Base-by-base conservation (phyloP, 257 asterid species). In the Fraxinus quadrangulata region DNA sequence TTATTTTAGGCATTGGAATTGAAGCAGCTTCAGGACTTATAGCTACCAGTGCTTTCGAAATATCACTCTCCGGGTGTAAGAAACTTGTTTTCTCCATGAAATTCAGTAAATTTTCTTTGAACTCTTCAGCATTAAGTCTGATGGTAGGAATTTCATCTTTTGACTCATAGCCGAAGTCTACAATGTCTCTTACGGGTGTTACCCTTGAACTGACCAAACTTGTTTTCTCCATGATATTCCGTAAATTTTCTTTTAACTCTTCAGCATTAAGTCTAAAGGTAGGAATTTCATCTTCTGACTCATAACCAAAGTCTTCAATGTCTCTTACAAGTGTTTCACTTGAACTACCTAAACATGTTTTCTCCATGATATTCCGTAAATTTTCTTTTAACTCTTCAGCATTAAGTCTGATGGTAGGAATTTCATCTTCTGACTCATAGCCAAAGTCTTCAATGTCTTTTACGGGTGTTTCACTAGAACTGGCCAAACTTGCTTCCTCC, bases 361-460 rank as follows among this genome's bases (percentile, higher is more conserved):
- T 65, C 78, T 66, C 59, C 26, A 78, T 19, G 1, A 24, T 28
- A 66, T 75, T 67, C 40, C n/a, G 45, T 34, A 75, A 4, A 79
- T 71, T 79, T 71, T 63, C 47, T 6, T 36, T 65, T 40, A 75
- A 71, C 37, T 78, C 84, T 26, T 74, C 84, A 5, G 68, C 31
- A 75, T 81, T 75, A 23, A 86, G 82, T 30, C 49, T 63, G 61
- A 89, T 73, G 30, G 33, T 71, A 13, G 86, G 88, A 37, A 83
- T 79, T 71, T 84, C 88, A 56, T 78, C 86, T 8, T 81, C 80
- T 0, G 72, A 74, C 28, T 82, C 82, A 42, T 26, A 40, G 0
- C 28, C 33, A 3, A 79, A 72, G 56, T 87, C 92, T 76, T 89
- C 93, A 66, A 77, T 82, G 72, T 82, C 88, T 51, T 33, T 45